Percentiles rank a stretch among this genome's conserved stretches.
phyloP scores from a whole-genome alignment of 257 asterid species.

The Nicotiana obtusifolia region DNA sequence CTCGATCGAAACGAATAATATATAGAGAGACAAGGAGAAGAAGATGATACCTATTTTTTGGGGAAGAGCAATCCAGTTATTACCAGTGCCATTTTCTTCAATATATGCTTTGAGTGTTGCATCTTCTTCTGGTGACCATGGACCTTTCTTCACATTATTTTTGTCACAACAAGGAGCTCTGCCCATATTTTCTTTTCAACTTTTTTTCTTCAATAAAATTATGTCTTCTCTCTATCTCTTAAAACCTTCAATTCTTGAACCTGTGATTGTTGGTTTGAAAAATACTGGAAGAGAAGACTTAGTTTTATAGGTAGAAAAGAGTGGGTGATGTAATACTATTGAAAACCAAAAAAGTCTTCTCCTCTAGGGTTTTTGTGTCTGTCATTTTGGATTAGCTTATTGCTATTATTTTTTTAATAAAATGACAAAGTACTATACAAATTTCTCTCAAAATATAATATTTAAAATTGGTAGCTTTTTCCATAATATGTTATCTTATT shows the following conservation, averaged over 20 bases:
- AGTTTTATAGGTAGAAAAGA: slow-evolving; percentile 59
- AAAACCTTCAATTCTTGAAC: slow-evolving; percentile 17
- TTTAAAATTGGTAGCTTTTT: slow-evolving; percentile 31
- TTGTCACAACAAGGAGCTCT: slow-evolving; percentile 99
- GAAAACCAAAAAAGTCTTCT: slow-evolving; percentile 43
- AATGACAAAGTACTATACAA: slow-evolving; percentile 34
- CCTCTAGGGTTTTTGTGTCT: slow-evolving; percentile 56
- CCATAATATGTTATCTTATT: slow-evolving; percentile 30
- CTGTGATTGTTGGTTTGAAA: slow-evolving; percentile 14
- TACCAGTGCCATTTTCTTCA: slow-evolving; percentile 73
- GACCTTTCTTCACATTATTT: slow-evolving; percentile 87
- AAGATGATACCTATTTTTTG: slow-evolving; percentile 68
- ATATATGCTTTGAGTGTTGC: slow-evolving; percentile 79
- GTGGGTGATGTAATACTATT: slow-evolving; percentile 56
- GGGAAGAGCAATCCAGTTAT: slow-evolving; percentile 99
- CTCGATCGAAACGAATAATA: not conserved
- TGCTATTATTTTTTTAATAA: slow-evolving; percentile 15
- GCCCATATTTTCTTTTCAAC: slow-evolving; percentile 57
- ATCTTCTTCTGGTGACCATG: slow-evolving; percentile 98
- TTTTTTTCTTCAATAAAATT: not conserved
- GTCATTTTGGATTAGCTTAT: slow-evolving; percentile 60
- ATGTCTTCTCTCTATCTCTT: not conserved
- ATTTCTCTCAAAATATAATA: slow-evolving; percentile 25
- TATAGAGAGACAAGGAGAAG: not conserved
- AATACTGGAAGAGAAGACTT: slow-evolving; percentile 54